Evolutionary conservation across 371 early-diverging fungal genomes (phyloP).

Genomic region (Coemansia sp.): DNA sequence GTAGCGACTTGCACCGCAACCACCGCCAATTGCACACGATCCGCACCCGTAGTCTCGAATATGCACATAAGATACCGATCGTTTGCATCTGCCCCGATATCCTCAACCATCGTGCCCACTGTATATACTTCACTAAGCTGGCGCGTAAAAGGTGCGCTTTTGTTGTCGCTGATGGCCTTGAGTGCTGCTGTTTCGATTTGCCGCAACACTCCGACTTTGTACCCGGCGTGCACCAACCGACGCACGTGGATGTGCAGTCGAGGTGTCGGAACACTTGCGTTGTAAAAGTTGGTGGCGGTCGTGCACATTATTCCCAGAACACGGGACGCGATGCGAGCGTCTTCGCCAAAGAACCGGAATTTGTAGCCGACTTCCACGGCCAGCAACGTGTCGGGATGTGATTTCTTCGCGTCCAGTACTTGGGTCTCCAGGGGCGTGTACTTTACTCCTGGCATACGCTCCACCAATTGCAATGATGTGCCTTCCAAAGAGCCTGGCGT

Average conservation of each 20-base stretch:
- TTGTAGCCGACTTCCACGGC: constrained; percentile 90
- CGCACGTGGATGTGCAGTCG: constrained; percentile 76
- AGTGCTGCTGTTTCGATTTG: constrained; percentile 85
- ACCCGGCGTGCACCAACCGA: constrained; percentile 75
- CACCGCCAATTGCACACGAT: constrained; percentile 51
- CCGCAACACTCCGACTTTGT: constrained; percentile 83
- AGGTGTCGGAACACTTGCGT: constrained; percentile 78
- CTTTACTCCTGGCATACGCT: constrained; percentile 41
- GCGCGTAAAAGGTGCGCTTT: constrained; percentile 71
- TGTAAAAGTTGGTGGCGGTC: constrained; percentile 73
- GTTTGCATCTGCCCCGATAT: constrained; percentile 50
- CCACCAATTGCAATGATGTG: constrained; percentile 39
- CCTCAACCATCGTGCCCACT: constrained; percentile 77
- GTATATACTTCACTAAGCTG: constrained; percentile 75
- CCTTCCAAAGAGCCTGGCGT: constrained; percentile 11
- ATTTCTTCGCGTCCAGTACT: constrained; percentile 68
- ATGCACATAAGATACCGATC: constrained; percentile 55
- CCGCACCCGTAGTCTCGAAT: constrained; percentile 54
- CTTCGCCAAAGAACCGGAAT: constrained; percentile 79
- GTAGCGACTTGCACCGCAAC: constrained; percentile 71
- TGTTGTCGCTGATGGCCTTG: constrained; percentile 75
- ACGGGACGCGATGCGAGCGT: constrained; percentile 69
- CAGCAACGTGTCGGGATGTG: constrained; percentile 70
- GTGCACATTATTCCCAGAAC: constrained; percentile 77
- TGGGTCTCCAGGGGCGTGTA: constrained; percentile 83